Base-by-base conservation (phyloP, 2,329 filamentous ascomycete species). In the Xylaria sp. region DNA sequence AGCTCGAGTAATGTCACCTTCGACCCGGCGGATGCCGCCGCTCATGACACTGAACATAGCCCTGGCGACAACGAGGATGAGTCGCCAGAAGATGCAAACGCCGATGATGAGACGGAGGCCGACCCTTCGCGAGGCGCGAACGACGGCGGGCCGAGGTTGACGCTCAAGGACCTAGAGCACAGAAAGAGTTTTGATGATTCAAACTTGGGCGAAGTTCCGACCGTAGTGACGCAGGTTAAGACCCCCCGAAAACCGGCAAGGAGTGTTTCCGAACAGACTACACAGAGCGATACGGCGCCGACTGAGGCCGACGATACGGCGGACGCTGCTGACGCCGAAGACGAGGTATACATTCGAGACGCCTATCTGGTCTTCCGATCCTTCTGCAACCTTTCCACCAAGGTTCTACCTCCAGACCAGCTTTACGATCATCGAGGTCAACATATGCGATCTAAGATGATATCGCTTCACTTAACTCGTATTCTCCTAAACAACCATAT, bases 331-430 rank as follows among this genome's bases (percentile, higher is more conserved):
- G 90, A 91, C 63, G 86, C 86, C 33, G 94, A 97, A 78, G 96
- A 99, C 77, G 96, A 99, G 78, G 93, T 98, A 23, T 98, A 97
- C 78, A 94, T 98, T 75, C 93, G 96, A 74, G 96, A 99, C 81
- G 94, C 96, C 10, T 99, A 98, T 80, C 88, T 99, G 26, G 94
- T 99, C 54, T 98, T 99, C 83, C 89, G 96, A 38, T 97, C 96
- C 3, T 96, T 99, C 83, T 99, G 97, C 85, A 97, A 97, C 81
- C 85, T 99, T 54, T 97, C 95, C 67, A 97, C 95, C 71, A 99
- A 99, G 79, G 84, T 94, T 48, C 85, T 99, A 31, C 89, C 93
- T 9, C 90, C 94, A 2, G 96, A 99, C 70, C 94, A 98, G 79
- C 89, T 97, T 23, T 94, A 95, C 76, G 96, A 99, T 77, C 83